Evolutionary conservation across 129 eudicot genomes (phyloP), one percentile per base, ranked within the genome.

Genomic region (Lactuca saligna): DNA sequence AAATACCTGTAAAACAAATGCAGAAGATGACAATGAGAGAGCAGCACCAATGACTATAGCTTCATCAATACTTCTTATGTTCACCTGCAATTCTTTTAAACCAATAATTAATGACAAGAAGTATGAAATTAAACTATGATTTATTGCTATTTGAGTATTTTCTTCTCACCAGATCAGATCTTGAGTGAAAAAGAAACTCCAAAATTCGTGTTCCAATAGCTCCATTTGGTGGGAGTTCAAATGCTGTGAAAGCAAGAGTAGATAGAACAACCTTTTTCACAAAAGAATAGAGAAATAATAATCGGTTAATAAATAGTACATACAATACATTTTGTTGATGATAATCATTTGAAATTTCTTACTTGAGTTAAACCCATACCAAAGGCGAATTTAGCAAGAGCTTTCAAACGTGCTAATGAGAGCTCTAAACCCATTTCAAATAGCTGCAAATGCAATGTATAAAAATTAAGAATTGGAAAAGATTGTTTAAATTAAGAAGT

Each of bases 401-500:
- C 96, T 79, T 83, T 93, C 72, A 93, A 71, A 56, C 98, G 95
- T 29, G 95, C 91, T 67, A 93, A 81, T 48, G 96, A 93, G 79
- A 93, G 98, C 87, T 93, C 98, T 67, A 93, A 81, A 10, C 98
- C 98, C 98, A 89, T 93, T 88, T 93, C 98, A 81, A 93, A 93
- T 38, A 93, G 90, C 98, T 93, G 98, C 80, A 81, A 63, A 17
- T 42, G 5, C 48, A 59, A 76, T 25, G 65, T 7, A 50, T 61
- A 61, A 60, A 62, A 66, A 54, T 80, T 38, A 76, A 66, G 34
- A 8, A 31, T 4, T 16, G 1, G 60, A 58, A 38, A 3, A 34
- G 14, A 66, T 17, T n/a, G 16, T n/a, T 46, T 7, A 5, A 9
- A 15, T 39, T 44, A 65, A 17, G 17, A 57, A 31, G 14, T 46